phyloP scores from a whole-genome alignment of 257 asterid species.

The Nicotiana attenuata region DNA sequence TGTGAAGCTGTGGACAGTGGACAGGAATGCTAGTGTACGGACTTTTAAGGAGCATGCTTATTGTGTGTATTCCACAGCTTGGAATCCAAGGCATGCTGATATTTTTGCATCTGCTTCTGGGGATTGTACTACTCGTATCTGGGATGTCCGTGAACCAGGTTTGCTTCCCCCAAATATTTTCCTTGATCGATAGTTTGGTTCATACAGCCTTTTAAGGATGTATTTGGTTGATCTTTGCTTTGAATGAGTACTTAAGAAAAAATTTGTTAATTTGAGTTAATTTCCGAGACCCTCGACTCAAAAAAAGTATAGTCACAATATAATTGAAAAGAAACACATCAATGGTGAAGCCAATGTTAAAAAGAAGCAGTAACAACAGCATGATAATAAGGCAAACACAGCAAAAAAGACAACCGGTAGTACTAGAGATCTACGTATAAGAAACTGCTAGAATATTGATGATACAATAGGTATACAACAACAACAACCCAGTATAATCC shows the following conservation, averaged over 20 bases:
- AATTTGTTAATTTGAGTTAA: too few relatives aligned
- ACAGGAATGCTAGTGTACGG: slow-evolving; percentile 80
- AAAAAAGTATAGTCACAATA: too few relatives aligned
- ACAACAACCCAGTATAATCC: too few relatives aligned
- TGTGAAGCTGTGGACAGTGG: slow-evolving; percentile 90
- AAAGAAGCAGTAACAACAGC: too few relatives aligned
- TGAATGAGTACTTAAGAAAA: background rate
- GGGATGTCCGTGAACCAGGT: slow-evolving; percentile 99
- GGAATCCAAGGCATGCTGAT: slow-evolving; percentile 97
- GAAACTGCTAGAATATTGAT: too few relatives aligned
- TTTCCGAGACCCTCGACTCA: background rate
- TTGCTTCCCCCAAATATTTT: background rate
- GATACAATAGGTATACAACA: too few relatives aligned
- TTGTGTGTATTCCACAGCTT: slow-evolving; percentile 81
- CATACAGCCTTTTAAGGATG: background rate
- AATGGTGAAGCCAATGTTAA: too few relatives aligned
- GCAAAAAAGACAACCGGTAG: too few relatives aligned
- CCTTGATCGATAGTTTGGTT: background rate
- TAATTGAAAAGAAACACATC: too few relatives aligned
- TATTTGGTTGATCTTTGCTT: background rate
- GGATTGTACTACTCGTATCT: slow-evolving; percentile 87
- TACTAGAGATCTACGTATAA: too few relatives aligned
- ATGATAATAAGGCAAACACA: too few relatives aligned
- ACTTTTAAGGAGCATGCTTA: slow-evolving; percentile 96
- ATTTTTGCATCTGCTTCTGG: slow-evolving; percentile 93